Evolutionary conservation across 768 basidiomycete species (phyloP).

Genomic region (Hericium rajendrae): DNA sequence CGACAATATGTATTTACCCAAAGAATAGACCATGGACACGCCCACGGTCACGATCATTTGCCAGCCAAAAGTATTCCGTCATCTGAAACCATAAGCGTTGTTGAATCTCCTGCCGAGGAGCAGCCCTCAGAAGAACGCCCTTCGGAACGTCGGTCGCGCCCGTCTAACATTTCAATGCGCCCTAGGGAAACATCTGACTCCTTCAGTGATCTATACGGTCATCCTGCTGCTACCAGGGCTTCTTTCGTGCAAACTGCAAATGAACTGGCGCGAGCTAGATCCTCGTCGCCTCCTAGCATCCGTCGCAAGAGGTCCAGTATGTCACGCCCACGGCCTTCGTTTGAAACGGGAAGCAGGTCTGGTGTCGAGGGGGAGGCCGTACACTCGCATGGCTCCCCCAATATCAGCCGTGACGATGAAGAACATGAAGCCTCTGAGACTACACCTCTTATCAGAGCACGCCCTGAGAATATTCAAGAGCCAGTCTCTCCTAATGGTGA

Average conservation of each 20-base stretch:
- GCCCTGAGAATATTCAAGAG: too few relatives aligned
- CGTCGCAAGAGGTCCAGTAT: conserved; percentile 12
- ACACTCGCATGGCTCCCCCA: background rate
- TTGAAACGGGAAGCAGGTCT: conserved; percentile 5
- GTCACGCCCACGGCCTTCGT: conserved; percentile 16
- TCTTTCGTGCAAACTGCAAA: conserved; percentile 76
- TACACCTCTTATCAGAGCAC: background rate
- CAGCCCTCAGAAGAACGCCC: background rate
- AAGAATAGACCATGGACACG: conserved; percentile 17
- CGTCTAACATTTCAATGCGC: conserved; percentile 14
- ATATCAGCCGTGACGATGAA: background rate
- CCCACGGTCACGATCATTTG: conserved; percentile 15
- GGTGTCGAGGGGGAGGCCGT: background rate
- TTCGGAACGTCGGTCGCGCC: conserved; percentile 23
- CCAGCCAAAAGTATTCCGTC: background rate
- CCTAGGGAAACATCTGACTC: conserved; percentile 30
- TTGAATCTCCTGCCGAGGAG: background rate
- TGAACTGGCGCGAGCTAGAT: conserved; percentile 56
- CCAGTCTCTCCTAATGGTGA: too few relatives aligned
- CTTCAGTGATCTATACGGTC: conserved; percentile 61
- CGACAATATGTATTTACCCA: background rate
- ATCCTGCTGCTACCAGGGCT: conserved; percentile 63
- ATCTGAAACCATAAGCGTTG: conserved; percentile 7
- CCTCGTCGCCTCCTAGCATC: conserved; percentile 23
- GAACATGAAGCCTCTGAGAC: background rate